These are phyloP conservation scores for Naganishia randhawae DNA, from an alignment of 768 basidiomycete species.

Conservation along the genomic window DNA sequence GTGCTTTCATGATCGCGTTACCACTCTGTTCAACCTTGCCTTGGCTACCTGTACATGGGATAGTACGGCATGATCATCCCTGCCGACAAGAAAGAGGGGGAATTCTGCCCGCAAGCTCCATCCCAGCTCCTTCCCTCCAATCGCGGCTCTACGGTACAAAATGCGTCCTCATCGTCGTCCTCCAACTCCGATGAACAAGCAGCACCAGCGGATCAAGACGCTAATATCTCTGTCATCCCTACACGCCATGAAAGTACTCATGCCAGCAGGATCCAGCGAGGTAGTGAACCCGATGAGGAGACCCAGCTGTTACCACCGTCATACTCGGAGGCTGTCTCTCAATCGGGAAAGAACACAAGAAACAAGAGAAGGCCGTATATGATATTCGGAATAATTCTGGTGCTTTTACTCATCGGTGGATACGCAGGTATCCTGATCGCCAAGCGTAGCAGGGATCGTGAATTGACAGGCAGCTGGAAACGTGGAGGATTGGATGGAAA, in stretches of 20 bases:
- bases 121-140: not conserved
- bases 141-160: not conserved
- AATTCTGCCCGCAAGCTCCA: not conserved
- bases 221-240: not conserved
- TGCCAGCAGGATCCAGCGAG: not conserved
- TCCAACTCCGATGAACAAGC: not conserved
- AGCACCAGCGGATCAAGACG: not conserved
- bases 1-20: not conserved
- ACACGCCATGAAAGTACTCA: not conserved
- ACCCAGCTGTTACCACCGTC: slow-evolving; percentile 13
- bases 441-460: not conserved
- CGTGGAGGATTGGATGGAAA: slow-evolving; percentile 8
- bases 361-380: not conserved
- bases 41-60: not conserved
- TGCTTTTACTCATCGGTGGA: not conserved
- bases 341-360: not conserved
- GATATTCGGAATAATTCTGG: not conserved
- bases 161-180: not conserved
- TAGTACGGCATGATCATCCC: not conserved
- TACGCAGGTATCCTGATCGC: not conserved
- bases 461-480: not conserved
- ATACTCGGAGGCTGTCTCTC: not conserved
- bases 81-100: slow-evolving; percentile 13
- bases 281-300: not conserved
- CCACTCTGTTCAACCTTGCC: not conserved